Conservation (phyloP, 2,329 filamentous ascomycete genomes). For the Westerdykella ornata region DNA sequence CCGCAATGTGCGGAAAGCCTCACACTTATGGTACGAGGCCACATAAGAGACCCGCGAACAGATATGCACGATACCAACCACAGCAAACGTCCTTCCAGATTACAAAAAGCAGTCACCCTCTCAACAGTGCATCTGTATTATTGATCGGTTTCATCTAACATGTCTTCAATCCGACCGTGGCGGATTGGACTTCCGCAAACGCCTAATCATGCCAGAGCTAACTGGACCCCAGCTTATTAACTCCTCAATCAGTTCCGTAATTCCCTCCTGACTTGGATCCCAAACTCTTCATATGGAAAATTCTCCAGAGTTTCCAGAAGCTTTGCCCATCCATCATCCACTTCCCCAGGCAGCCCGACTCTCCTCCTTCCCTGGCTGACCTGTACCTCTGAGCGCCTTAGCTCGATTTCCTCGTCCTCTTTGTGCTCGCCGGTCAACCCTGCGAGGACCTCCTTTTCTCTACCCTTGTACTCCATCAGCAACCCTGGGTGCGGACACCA, state of each 20-base stretch:
- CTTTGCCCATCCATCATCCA: conserved; percentile 56
- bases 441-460: conserved; percentile 75
- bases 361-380: conserved; percentile 35
- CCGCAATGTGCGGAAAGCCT: too few species aligned
- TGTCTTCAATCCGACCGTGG: too few species aligned
- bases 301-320: conserved; percentile 48
- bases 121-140: too few species aligned
- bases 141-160: too few species aligned
- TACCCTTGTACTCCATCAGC: conserved; percentile 65
- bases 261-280: conserved; percentile 38
- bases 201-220: not conserved
- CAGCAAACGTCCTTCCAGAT: too few species aligned
- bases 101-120: too few species aligned
- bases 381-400: conserved; percentile 33
- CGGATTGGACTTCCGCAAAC: not conserved
- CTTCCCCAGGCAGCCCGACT: conserved; percentile 46
- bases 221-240: not conserved
- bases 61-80: too few species aligned
- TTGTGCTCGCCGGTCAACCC: conserved; percentile 68
- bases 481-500: conserved; percentile 86
- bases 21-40: too few species aligned
- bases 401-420: conserved; percentile 44
- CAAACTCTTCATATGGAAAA: conserved; percentile 56
- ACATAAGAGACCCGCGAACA: too few species aligned
- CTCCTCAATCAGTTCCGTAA: not conserved